Base-by-base conservation (phyloP, 805 yeast species). In the Pichia phayaonensis region DNA sequence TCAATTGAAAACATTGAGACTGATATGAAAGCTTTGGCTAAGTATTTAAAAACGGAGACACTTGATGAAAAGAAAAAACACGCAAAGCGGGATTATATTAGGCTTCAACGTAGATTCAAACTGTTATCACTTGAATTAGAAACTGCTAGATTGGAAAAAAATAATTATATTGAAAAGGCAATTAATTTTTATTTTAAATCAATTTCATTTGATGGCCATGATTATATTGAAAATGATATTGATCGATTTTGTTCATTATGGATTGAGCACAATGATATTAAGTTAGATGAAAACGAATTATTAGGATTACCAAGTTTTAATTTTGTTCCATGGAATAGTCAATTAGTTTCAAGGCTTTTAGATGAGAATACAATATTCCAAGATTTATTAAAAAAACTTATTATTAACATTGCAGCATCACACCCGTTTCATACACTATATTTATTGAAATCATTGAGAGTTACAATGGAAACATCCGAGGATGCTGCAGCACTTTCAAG, bases 221-320 rank as follows among this genome's bases (percentile, higher is more conserved):
- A 56, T 3, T 71, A 63, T 52, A 76, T 74, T 48, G 80, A 77
- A 45, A 79, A 77, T 52, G 84, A 79, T 46, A 68, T 84, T 27
- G 95, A 88, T 60, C 77, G 86, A 50, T 84, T 90, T 54, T 84
- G 90, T 64, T 85, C 90, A 0, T 64, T 92, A 12, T 92, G 97
- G 95, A 71, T 92, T 40, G 86, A 83, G 53, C 75, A 80, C 50
- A 56, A 57, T 8, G 53, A 52, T 16, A 54, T 57, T 11, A 16
- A 38, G 5, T 57, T 66, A 10, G 69, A 86, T 11, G 59, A 59
- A 15, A 56, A 61, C 2, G 66, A 69, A 5, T 59, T 84, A 2
- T 46, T 59, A 0, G 45, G 46, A 0, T 65, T 87, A 20, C 85
- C 95, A 0, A 71, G 77, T 15, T 71, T 72, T 60, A 83, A 83